These are phyloP conservation scores for Begonia loranthoides DNA, from an alignment of 306 rosid genomes.

Conservation along the genomic window DNA sequence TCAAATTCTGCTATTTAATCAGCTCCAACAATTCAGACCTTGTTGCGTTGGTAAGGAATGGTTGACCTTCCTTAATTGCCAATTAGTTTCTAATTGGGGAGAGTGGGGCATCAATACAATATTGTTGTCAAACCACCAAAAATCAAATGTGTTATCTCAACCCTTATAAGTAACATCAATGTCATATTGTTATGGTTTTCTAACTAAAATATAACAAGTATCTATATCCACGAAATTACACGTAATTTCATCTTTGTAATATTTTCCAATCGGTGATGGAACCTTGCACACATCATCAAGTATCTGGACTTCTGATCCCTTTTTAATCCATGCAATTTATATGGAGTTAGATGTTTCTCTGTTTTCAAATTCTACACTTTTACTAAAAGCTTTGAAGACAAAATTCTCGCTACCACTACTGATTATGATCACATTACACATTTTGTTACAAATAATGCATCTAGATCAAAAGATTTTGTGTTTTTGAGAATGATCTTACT, in stretches of 20 bases:
- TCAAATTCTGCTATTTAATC: not conserved
- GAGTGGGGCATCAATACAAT: no score
- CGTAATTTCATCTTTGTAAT: no score
- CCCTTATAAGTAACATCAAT: not conserved
- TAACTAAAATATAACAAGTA: no score
- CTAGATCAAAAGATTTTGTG: not conserved
- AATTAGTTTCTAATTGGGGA: no score
- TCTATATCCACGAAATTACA: no score
- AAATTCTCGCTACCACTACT: not conserved
- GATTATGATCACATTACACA: not conserved
- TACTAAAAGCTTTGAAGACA: not conserved
- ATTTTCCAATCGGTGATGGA: no score
- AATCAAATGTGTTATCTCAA: not conserved
- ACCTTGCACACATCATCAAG: no score
- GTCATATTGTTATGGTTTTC: no score
- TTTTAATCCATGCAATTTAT: not conserved
- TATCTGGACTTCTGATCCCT: not conserved
- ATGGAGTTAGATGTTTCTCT: not conserved
- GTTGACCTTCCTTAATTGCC: not conserved
- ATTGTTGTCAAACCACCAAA: not conserved
- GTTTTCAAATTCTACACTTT: not conserved
- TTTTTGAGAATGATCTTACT: not conserved
- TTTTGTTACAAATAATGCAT: no score
- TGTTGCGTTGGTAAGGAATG: not conserved
- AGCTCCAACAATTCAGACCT: not conserved